Evolutionary conservation across 1,139 yeast species (phyloP).

Genomic region (Blastobotrys arbuscula): DNA sequence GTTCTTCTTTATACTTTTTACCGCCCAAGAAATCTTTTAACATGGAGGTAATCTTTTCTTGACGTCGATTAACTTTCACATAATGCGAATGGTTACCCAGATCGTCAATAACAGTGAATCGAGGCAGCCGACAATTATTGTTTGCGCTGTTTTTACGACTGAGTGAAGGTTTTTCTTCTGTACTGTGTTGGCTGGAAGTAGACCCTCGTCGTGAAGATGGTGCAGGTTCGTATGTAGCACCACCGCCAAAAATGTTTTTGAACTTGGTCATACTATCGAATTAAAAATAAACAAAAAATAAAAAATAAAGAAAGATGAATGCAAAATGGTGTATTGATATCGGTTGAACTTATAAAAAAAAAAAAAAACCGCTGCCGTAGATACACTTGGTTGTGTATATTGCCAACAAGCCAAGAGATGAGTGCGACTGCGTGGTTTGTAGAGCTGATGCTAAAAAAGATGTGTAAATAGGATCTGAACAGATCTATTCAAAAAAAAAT

Average conservation of each 20-base stretch:
- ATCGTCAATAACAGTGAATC: constrained; percentile 22
- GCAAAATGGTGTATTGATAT: not conserved
- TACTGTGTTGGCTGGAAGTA: not conserved
- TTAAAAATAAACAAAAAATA: not conserved
- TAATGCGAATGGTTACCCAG: constrained; percentile 57
- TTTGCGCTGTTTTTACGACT: constrained; percentile 9
- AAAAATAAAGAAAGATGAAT: not conserved
- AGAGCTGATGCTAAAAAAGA: too few species aligned
- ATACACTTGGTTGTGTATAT: too few species aligned
- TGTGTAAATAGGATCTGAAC: too few species aligned
- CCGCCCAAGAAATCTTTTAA: constrained; percentile 67
- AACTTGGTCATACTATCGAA: constrained; percentile 17
- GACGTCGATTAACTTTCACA: constrained; percentile 67
- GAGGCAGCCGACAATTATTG: constrained; percentile 6
- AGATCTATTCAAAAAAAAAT: too few species aligned
- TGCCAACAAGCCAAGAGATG: too few species aligned
- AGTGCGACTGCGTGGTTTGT: too few species aligned
- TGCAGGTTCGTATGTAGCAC: constrained; percentile 8
- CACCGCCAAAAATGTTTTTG: constrained; percentile 17
- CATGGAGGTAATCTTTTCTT: constrained; percentile 77
- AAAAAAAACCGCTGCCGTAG: too few species aligned
- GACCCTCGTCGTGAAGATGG: not conserved
- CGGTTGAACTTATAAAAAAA: not conserved
- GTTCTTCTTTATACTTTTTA: constrained; percentile 8
- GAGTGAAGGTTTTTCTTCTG: not conserved